Conservation (phyloP, 331 rosid genomes). For the Pyrus hybrid region DNA sequence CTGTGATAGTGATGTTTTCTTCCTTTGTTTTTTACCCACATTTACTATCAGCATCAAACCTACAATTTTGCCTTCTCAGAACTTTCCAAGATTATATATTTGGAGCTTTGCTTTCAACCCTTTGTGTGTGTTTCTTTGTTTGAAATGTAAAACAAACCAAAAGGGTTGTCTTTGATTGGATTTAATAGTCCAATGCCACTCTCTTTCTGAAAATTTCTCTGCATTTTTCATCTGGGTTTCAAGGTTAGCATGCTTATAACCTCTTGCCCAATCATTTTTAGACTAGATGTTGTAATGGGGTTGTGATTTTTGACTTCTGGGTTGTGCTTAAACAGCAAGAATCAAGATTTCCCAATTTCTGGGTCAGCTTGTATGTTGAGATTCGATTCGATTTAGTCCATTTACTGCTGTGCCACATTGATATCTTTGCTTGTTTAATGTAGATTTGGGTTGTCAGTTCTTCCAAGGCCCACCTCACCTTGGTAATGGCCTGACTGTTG, state of each 20-base stretch:
- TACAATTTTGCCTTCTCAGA: neutral
- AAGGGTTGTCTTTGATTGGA: neutral
- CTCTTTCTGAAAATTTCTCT: conserved; percentile 6
- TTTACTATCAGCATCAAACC: conserved; percentile 14
- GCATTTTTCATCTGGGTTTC: conserved; percentile 3
- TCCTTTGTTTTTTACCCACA: conserved; percentile 24
- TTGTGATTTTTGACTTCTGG: conserved; percentile 4
- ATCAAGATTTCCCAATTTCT: neutral
- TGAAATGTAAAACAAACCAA: conserved; percentile 6
- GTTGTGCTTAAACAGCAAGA: conserved; percentile 12
- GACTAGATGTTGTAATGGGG: conserved; percentile 4
- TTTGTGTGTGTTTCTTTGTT: neutral
- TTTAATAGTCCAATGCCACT: conserved; percentile 1
- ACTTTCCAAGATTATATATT: conserved; percentile 13
- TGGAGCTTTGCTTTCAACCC: conserved; percentile 3
- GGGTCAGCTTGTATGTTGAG: neutral
- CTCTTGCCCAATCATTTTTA: neutral
- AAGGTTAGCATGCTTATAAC: conserved; percentile 4
- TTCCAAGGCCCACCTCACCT: neutral
- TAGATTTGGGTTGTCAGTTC: conserved; percentile 1
- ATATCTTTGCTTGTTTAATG: neutral
- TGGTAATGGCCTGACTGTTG: neutral
- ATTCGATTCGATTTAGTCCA: neutral
- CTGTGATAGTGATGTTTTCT: neutral
- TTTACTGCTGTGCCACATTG: neutral